Conservation (phyloP, 2,329 filamentous ascomycete species). For the Drechslerella stenobrocha region DNA sequence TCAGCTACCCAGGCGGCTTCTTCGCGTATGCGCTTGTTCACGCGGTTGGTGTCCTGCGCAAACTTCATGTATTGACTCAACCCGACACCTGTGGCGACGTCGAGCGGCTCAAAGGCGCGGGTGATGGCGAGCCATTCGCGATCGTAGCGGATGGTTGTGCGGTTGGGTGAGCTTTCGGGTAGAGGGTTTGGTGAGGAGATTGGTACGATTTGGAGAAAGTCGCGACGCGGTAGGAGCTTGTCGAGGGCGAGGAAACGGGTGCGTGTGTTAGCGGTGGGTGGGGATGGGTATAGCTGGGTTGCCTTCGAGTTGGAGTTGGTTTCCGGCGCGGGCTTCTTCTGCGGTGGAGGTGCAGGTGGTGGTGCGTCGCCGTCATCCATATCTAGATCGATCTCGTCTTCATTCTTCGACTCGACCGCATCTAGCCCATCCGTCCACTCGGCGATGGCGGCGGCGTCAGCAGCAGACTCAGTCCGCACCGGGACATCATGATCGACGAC, state of each 20-base stretch:
- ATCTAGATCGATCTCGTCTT: conserved; percentile 72
- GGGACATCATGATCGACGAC: conserved; percentile 60
- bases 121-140: conserved; percentile 94
- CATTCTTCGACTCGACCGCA: conserved; percentile 59
- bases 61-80: conserved; percentile 64
- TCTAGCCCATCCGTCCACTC: conserved; percentile 37
- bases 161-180: conserved; percentile 53
- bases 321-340: conserved; percentile 4
- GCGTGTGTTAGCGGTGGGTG: conserved; percentile 63
- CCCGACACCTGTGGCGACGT: conserved; percentile 62
- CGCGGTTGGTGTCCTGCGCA: conserved; percentile 59
- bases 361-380: conserved; percentile 62
- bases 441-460: conserved; percentile 6
- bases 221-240: conserved; percentile 78
- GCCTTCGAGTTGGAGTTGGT: too few species aligned
- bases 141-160: conserved; percentile 75
- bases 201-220: conserved; percentile 79
- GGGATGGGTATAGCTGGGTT: conserved; percentile 42
- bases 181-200: conserved; percentile 60
- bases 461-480: conserved; percentile 48
- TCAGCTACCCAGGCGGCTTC: conserved; percentile 80
- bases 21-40: conserved; percentile 71
- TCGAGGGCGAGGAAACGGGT: conserved; percentile 88
- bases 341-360: conserved; percentile 30
- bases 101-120: conserved; percentile 65